Conservation (phyloP, 1,284 basidiomycete genomes). For the Pseudozyma tsukubaensis region DNA sequence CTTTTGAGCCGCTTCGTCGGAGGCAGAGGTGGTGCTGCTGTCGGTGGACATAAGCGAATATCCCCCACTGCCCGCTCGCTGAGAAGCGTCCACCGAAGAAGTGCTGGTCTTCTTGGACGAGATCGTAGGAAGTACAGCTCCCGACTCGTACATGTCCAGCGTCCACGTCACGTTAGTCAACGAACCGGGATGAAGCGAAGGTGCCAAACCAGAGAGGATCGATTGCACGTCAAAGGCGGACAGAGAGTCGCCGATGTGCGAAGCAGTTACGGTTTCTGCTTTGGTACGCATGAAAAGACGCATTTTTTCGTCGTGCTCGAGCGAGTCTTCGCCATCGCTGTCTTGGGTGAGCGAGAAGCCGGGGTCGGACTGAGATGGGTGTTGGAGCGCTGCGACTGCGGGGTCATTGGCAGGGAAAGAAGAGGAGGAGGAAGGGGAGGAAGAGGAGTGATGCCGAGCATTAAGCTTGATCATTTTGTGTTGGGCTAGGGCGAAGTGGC, state of each 20-base stretch:
- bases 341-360: constrained; percentile 16
- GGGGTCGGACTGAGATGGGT: constrained; percentile 6
- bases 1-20: not conserved
- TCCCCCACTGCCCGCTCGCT: too few relatives aligned
- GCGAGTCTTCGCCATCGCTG: constrained; percentile 13
- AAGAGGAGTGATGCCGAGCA: not conserved
- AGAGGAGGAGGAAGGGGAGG: not conserved
- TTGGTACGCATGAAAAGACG: constrained; percentile 28
- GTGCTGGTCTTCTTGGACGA: not conserved
- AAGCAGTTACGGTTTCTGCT: constrained; percentile 27
- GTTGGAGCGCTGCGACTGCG: not conserved
- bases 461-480: constrained; percentile 14
- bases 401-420: constrained; percentile 4
- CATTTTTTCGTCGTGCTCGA: constrained; percentile 22
- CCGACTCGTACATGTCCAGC: constrained; percentile 30
- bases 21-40: not conserved
- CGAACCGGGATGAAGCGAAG: constrained; percentile 23
- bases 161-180: constrained; percentile 27
- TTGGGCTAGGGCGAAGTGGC: not conserved
- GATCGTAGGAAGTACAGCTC: constrained; percentile 10
- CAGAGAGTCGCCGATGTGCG: constrained; percentile 13
- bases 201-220: constrained; percentile 16
- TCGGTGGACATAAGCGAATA: too few relatives aligned
- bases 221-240: constrained; percentile 9
- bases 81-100: too few relatives aligned